Conservation (phyloP, 257 asterid species). For the Nicotiana paniculata region DNA sequence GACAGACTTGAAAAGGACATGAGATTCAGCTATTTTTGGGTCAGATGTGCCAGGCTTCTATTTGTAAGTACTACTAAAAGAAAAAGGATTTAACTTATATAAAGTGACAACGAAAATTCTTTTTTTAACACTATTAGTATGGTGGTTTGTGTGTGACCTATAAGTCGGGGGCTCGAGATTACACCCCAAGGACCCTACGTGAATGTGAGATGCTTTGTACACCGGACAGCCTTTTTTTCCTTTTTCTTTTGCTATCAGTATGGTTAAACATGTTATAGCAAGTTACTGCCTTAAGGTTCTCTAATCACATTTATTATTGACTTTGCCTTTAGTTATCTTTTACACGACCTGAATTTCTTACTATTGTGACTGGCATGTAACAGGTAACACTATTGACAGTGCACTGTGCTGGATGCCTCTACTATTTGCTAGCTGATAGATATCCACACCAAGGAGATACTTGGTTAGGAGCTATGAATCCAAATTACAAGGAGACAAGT, state of each 20-base stretch:
- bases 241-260: too few species aligned
- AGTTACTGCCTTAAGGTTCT: too few species aligned
- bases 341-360: background rate
- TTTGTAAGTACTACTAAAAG: conserved; percentile 45
- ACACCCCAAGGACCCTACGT: too few species aligned
- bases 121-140: too few species aligned
- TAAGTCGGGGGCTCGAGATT: too few species aligned
- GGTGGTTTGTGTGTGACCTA: too few species aligned
- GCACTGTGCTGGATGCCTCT: conserved; percentile 85
- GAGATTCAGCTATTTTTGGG: conserved; percentile 88
- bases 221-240: too few species aligned
- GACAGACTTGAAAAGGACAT: conserved; percentile 93
- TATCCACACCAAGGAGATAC: conserved; percentile 72
- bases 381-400: conserved; percentile 72
- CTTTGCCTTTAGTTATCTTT: too few species aligned
- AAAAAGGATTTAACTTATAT: background rate
- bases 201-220: too few species aligned
- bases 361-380: background rate
- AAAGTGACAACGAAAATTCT: too few species aligned
- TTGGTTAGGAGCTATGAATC: conserved; percentile 62
- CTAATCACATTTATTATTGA: too few species aligned
- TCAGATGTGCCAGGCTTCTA: conserved; percentile 84
- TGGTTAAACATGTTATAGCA: too few species aligned
- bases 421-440: conserved; percentile 57
- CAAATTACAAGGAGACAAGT: conserved; percentile 59